phyloP scores from a whole-genome alignment of 345 rosid genomes.

The Aegle marmelos region DNA sequence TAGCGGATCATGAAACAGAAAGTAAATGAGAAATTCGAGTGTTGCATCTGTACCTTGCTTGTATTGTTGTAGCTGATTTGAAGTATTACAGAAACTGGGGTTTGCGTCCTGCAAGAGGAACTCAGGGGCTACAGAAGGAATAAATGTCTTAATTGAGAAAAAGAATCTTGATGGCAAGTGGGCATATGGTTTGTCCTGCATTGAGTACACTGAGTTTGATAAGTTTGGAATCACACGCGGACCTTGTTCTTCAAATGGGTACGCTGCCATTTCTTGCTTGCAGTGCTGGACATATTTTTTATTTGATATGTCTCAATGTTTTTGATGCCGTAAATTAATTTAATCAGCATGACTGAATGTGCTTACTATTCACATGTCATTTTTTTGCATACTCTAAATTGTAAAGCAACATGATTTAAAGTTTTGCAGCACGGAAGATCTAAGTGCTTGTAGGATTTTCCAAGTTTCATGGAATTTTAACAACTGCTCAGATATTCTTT shows the following conservation, averaged over 20 bases:
- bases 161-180: constrained; percentile 75
- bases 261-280: constrained; percentile 3
- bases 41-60: constrained; percentile 8
- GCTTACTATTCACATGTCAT: not conserved
- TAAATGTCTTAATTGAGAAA: constrained; percentile 83
- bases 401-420: not conserved
- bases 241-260: constrained; percentile 45
- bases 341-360: not conserved
- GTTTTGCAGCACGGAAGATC: not conserved
- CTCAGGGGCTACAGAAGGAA: constrained; percentile 82
- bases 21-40: constrained; percentile 5
- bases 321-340: not conserved
- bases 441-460: not conserved
- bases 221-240: constrained; percentile 56
- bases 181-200: constrained; percentile 94
- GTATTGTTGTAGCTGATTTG: constrained; percentile 11
- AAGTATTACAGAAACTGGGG: constrained; percentile 71
- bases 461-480: not conserved
- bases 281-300: not conserved
- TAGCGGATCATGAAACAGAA: not conserved
- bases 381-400: not conserved
- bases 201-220: constrained; percentile 87
- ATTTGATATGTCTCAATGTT: not conserved
- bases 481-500: not conserved
- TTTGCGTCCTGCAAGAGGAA: constrained; percentile 87